A percentile compares a stretch with the other conserved stretches of the same genome.
Evolutionary conservation across 1,139 yeast genomes (phyloP).

Genomic region (Yamadazyma aaseri): DNA sequence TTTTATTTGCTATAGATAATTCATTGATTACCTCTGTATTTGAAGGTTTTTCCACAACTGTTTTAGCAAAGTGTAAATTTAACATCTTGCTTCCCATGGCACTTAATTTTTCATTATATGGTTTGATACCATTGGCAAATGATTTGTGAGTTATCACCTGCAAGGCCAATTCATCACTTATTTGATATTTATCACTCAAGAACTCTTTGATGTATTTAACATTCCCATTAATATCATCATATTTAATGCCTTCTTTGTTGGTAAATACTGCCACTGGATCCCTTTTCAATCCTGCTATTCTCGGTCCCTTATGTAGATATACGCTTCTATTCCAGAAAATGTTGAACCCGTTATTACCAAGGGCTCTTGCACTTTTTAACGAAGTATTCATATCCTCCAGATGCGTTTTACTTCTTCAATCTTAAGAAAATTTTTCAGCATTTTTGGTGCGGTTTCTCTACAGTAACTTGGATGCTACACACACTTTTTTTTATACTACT

Average conservation of each 20-base stretch:
- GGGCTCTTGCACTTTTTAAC: background rate
- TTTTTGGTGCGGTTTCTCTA: constrained; percentile 3
- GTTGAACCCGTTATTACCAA: background rate
- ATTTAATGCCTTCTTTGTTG: constrained; percentile 57
- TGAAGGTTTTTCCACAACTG: constrained; percentile 36
- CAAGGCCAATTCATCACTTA: constrained; percentile 57
- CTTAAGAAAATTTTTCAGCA: constrained; percentile 3
- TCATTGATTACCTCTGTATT: constrained; percentile 18
- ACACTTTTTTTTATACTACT: background rate
- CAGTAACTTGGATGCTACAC: background rate
- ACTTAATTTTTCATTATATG: constrained; percentile 82
- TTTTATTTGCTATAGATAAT: constrained; percentile 50
- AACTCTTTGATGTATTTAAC: constrained; percentile 48
- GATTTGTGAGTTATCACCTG: constrained; percentile 91
- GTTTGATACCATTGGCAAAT: constrained; percentile 86
- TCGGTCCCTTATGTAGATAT: constrained; percentile 53
- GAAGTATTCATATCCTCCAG: constrained; percentile 3
- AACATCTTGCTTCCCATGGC: constrained; percentile 76
- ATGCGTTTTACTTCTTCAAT: background rate
- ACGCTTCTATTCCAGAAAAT: constrained; percentile 17
- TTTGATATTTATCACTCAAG: constrained; percentile 39
- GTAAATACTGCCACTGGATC: constrained; percentile 67
- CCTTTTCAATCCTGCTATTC: constrained; percentile 73
- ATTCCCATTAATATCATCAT: constrained; percentile 58
- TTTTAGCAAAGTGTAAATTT: constrained; percentile 56